Base-by-base conservation (phyloP, 352 stramenopile genomes). In the Saprolegnia parasitica region DNA sequence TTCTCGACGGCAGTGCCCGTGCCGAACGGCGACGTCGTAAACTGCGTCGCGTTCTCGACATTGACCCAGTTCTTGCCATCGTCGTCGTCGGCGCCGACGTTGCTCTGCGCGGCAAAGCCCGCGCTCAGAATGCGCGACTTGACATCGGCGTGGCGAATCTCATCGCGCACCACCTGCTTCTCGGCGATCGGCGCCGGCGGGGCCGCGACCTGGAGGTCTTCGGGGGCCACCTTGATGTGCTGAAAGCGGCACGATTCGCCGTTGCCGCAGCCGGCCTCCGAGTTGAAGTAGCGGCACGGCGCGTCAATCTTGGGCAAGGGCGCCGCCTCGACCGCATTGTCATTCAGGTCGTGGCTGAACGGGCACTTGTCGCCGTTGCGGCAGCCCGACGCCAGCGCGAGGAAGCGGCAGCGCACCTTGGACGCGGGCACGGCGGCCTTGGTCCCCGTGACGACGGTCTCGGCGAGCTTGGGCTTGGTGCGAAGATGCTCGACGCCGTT, bases 11-110 rank as follows among this genome's bases (percentile, higher is more conserved):
- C 78, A 60, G 90, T 83, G 40, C 76, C 77, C 46, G 91, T 82
- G 26, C 86, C 87, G 70, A 93, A 96, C 35, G 88, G 87, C 39
- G 84, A 93, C 13, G 72, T 61, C 39, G 78, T 76, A 49, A 89
- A 95, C 58, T 90, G 77, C 54, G 50, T 45, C 21, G 77, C 72
- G 71, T 96, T 96, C 35, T 78, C 74, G 37, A 57, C 74, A 24
- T 79, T 87, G 72, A 96, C 91, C 87, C 87, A 96, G 76, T 93
- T 93, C 74, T 94, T 93, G 54, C 87, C 87, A 54, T 96, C 87
- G 57, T 96, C 87, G 5, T 94, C 87, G 23, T 77, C 68, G 15
- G 80, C 86, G 52, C 86, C 86, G 32, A 77, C 83, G 66, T 91
- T 94, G 72, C 79, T 93, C 13, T 82, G 89, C 13, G 83, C 77